These are phyloP conservation scores for Lachancea mirantina DNA, from an alignment of 805 yeast genomes.

Conservation along the genomic window DNA sequence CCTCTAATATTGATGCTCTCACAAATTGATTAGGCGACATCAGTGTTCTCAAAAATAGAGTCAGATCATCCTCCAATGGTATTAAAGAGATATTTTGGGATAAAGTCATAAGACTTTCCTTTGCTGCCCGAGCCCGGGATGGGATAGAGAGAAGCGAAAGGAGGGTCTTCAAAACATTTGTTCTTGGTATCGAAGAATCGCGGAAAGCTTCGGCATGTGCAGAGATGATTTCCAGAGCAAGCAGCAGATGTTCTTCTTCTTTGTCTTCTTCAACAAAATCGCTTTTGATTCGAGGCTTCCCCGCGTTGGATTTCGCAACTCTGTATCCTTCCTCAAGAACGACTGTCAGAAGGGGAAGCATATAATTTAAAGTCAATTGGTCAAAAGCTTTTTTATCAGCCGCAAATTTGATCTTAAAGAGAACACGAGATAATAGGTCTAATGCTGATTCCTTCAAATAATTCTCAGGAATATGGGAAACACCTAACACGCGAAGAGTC, in stretches of 20 bases:
- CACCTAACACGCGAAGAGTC: slow-evolving; percentile 49
- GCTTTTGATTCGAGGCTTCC: slow-evolving; percentile 45
- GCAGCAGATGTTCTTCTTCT: slow-evolving; percentile 78
- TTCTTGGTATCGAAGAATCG: slow-evolving; percentile 62
- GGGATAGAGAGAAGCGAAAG: slow-evolving; percentile 65
- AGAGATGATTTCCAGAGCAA: slow-evolving; percentile 69
- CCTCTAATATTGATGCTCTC: slow-evolving; percentile 72
- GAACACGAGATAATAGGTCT: slow-evolving; percentile 53
- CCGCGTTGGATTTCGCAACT: slow-evolving; percentile 46
- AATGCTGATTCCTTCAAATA: slow-evolving; percentile 45
- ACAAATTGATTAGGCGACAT: slow-evolving; percentile 64
- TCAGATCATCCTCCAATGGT: slow-evolving; percentile 49
- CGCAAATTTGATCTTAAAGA: slow-evolving; percentile 68
- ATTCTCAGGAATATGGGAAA: slow-evolving; percentile 39
- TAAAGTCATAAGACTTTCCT: slow-evolving; percentile 73
- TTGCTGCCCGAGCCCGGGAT: slow-evolving; percentile 70
- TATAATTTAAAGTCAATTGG: slow-evolving; percentile 57
- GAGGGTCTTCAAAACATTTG: slow-evolving; percentile 52
- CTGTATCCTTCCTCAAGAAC: slow-evolving; percentile 61
- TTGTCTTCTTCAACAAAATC: slow-evolving; percentile 77
- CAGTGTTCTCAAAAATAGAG: slow-evolving; percentile 47
- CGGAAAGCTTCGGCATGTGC: slow-evolving; percentile 63
- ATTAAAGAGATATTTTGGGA: slow-evolving; percentile 70
- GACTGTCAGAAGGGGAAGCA: slow-evolving; percentile 64
- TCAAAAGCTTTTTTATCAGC: slow-evolving; percentile 70